Evolutionary conservation across 352 stramenopile genomes (phyloP).

Genomic region (Halophytophthora batemanensis): DNA sequence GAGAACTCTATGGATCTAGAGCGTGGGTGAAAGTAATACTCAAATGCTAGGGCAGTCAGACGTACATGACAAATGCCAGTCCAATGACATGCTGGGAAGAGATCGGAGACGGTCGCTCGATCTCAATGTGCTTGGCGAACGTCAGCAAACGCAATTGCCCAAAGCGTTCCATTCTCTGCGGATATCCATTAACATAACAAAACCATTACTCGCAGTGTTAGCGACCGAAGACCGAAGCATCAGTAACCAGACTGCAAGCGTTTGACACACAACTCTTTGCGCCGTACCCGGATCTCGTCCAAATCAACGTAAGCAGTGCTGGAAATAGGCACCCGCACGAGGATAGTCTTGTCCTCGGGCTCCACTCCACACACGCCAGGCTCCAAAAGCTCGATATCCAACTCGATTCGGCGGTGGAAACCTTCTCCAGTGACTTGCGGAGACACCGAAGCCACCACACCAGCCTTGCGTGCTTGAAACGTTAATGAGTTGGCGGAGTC

Average conservation of each 20-base stretch:
- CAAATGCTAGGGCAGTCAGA: not conserved
- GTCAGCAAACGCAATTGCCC: conserved; percentile 35
- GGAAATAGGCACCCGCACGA: conserved; percentile 39
- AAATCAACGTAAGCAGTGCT: conserved; percentile 48
- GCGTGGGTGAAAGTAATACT: not conserved
- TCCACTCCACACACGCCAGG: conserved; percentile 2
- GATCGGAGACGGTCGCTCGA: conserved; percentile 50
- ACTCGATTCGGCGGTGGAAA: conserved; percentile 40
- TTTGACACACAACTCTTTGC: not conserved
- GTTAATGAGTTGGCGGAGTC: not conserved
- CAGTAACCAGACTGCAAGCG: not conserved
- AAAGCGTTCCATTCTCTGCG: conserved; percentile 58
- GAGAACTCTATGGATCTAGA: not conserved
- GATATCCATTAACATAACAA: not conserved
- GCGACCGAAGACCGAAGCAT: not conserved
- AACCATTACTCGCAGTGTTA: not conserved
- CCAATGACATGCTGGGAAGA: conserved; percentile 51
- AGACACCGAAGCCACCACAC: conserved; percentile 19
- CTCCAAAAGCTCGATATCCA: conserved; percentile 30
- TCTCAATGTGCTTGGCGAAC: conserved; percentile 63
- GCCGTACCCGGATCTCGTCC: conserved; percentile 48
- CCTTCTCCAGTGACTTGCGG: conserved; percentile 29
- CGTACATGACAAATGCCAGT: conserved; percentile 42
- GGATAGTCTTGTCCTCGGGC: conserved; percentile 15
- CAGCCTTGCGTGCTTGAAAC: conserved; percentile 2